Evolutionary conservation across 2,329 filamentous ascomycete genomes (phyloP), one percentile per base, ranked within the genome.

Genomic region (Fusarium protoensiforme): DNA sequence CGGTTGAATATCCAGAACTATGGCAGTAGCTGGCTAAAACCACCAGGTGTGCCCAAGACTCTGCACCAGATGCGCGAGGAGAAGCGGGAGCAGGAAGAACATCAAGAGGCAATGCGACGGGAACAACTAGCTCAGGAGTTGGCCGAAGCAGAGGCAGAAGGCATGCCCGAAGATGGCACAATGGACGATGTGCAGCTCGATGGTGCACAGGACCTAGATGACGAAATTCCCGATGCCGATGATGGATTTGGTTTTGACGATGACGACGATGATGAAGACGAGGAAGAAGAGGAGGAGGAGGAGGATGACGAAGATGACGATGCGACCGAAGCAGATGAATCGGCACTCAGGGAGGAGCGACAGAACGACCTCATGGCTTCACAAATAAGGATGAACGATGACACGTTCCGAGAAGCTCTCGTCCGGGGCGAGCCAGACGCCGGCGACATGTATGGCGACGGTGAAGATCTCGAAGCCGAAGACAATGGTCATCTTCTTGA

Each of bases 1-100:
- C 94, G 95, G 78, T 84, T 90, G 56, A 94, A 96, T 74, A 92
- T 98, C 33, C 90, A 93, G 56, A 93, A 95, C 78, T 98, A 97
- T 80, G 96, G 96, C 68, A 93, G 92, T 74, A 90, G 89, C 51
- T 99, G 96, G 96, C 92, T 99, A 64, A 93, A 93, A 67, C 96
- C 96, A 0, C 95, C 94, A 0, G 96, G 96, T 9, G 88, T 98
- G 64, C 82, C 91, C 65, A 99, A 98, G 86, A 98, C 96, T 1
- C 90, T 98, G 68, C 92, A 97, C 80, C 95, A 97, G 71, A 90
- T 95, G 84, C 92, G 93, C 46, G 96, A 99, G 83, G 96, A 99
- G 84, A 91, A 92, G 74, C 90, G 93, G 13, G 96, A 99, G 85
- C 89, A 93, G 64, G 92, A 96, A 80, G 96, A 99, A 82, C 93